Conservation (phyloP, 2,329 filamentous ascomycete species). For the Apiospora malaysiana region DNA sequence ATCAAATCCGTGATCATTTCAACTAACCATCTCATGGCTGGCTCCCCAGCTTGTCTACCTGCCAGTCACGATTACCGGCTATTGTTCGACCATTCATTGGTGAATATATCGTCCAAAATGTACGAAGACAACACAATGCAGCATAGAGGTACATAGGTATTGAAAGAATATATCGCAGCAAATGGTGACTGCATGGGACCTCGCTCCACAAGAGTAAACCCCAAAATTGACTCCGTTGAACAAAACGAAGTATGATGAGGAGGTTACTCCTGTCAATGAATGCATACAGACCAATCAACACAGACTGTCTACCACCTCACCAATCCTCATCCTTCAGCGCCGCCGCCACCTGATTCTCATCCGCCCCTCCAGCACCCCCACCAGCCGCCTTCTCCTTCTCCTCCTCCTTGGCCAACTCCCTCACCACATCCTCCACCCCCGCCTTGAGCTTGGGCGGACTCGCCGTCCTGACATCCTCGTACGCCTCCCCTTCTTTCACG, state of each 20-base stretch:
- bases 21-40: neutral
- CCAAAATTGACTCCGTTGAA: too few relatives aligned
- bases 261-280: too few relatives aligned
- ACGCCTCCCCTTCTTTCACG: constrained; percentile 69
- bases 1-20: neutral
- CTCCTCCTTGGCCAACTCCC: constrained; percentile 45
- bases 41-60: too few relatives aligned
- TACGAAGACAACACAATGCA: neutral
- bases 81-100: too few relatives aligned
- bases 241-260: too few relatives aligned
- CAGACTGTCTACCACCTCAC: neutral
- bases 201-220: too few relatives aligned
- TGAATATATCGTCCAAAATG: too few relatives aligned
- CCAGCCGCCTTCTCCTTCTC: neutral
- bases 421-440: constrained; percentile 50
- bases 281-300: too few relatives aligned
- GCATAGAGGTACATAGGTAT: too few relatives aligned
- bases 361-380: neutral
- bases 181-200: too few relatives aligned
- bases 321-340: constrained; percentile 24
- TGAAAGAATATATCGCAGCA: too few relatives aligned
- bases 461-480: constrained; percentile 68
- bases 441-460: constrained; percentile 64
- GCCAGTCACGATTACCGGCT: too few relatives aligned
- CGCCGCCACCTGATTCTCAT: constrained; percentile 21